A percentile compares a stretch with the other conserved stretches of the same genome.
Evolutionary conservation across 306 rosid species (phyloP).

Genomic region (Senna tora): DNA sequence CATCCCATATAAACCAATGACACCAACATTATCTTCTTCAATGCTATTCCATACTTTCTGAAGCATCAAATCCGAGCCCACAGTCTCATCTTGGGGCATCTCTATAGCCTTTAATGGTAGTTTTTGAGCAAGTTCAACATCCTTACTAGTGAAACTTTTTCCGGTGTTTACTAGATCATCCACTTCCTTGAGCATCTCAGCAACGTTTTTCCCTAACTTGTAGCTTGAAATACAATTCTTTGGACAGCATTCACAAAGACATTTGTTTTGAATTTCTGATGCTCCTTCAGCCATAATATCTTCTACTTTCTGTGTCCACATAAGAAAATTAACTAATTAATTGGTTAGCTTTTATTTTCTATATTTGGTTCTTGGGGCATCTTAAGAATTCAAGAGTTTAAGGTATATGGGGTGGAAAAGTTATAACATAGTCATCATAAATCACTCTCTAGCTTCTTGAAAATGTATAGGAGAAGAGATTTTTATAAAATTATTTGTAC

Average conservation of each 20-base stretch:
- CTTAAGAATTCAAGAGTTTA: no score
- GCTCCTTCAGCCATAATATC: not conserved
- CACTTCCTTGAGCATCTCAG: not conserved
- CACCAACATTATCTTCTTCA: constrained; percentile 24
- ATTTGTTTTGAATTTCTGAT: constrained; percentile 12
- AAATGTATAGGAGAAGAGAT: no score
- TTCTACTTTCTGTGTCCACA: not conserved
- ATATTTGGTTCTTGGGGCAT: no score
- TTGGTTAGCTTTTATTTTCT: not conserved
- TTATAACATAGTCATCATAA: no score
- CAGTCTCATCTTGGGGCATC: constrained; percentile 16
- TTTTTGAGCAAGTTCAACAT: not conserved
- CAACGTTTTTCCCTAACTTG: constrained; percentile 12
- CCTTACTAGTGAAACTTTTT: no score
- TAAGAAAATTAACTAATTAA: not conserved
- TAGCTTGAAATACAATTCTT: constrained; percentile 26
- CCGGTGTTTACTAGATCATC: not conserved
- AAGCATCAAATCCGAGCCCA: constrained; percentile 31
- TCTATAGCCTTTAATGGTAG: not conserved
- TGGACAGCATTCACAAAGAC: not conserved
- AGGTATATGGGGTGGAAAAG: no score
- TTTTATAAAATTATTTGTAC: no score
- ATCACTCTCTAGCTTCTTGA: no score
- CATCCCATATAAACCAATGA: constrained; percentile 45
- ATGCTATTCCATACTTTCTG: constrained; percentile 12